phyloP scores from a whole-genome alignment of 2,329 filamentous ascomycete species.

The Basipetospora chlamydospora region DNA sequence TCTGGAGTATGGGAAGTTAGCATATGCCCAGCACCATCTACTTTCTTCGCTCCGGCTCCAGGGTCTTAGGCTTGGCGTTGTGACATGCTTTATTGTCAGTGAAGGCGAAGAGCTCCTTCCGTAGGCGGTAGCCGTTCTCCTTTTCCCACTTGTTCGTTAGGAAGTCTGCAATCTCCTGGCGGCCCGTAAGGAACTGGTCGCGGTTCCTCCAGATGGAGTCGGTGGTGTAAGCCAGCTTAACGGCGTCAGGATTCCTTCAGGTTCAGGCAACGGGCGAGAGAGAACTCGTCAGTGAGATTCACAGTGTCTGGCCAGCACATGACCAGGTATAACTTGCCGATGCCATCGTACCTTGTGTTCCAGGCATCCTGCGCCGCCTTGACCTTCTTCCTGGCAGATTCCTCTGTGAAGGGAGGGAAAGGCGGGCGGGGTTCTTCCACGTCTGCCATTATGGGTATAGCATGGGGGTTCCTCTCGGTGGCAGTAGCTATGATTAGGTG shows the following conservation, averaged over 20 bases:
- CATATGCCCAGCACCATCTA: neutral
- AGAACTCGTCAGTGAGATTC: too few relatives aligned
- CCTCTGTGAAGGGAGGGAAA: conserved; percentile 56
- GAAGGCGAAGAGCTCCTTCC: conserved; percentile 77
- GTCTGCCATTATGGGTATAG: neutral
- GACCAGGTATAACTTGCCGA: too few relatives aligned
- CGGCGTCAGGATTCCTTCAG: conserved; percentile 44
- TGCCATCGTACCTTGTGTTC: conserved; percentile 64
- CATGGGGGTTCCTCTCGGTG: too few relatives aligned
- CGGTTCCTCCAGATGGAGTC: conserved; percentile 74
- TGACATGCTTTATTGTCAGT: conserved; percentile 42
- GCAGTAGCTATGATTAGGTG: too few relatives aligned
- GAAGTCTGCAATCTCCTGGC: conserved; percentile 52
- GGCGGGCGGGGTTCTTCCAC: conserved; percentile 17
- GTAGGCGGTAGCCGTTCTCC: conserved; percentile 57
- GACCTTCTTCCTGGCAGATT: conserved; percentile 60
- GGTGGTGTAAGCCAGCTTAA: conserved; percentile 61
- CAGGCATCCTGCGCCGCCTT: conserved; percentile 73
- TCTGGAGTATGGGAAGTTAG: conserved; percentile 28
- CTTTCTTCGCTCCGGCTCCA: neutral
- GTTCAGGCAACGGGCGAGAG: too few relatives aligned
- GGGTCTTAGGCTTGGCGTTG: too few relatives aligned
- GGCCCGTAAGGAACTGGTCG: conserved; percentile 52
- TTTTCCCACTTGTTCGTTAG: conserved; percentile 59
- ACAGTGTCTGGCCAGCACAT: too few relatives aligned